Base-by-base conservation (phyloP, 2,329 filamentous ascomycete species). In the Fusarium luffae region DNA sequence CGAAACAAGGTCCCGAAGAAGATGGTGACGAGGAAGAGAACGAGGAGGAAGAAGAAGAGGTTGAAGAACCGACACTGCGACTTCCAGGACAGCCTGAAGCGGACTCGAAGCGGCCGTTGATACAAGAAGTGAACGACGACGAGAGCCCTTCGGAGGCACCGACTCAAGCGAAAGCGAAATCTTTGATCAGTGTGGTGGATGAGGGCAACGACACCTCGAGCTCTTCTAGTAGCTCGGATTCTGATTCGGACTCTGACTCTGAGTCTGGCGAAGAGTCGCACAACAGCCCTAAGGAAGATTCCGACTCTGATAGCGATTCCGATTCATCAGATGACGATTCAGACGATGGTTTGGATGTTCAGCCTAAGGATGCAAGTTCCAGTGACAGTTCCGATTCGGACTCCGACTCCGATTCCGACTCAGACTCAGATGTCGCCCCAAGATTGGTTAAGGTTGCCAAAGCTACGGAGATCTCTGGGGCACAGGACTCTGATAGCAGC, bases 231-330 rank as follows among this genome's bases (percentile, higher is more conserved):
- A 74, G 71, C 14, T 76, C 77, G 1, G 71, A 76, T 7, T 77
- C 78, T 12, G 77, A 78, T 23, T 69, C 61, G 1, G 64, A 69
- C 12, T 68, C 68, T 6, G 75, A 77, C 6, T 76, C 80, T 6
- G 75, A 77, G 5, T 76, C 80, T 4, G 76, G 77, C 12, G 76
- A 76, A 52, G 76, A 74, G 25, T 79, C 77, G 16, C 79, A 80
- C 0, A 81, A 81, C 7, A 83, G 83, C 28, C 81, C 79, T 19
- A 57, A 62, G 16, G 30, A 48, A 12, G 55, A 66, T 25, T 44
- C 54, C 5, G 75, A 77, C 7, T 76, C 79, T 7, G 76, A 77
- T 23, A 83, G 83, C 30, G 60, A 59, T 32, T 37, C 47, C n/a
- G 59, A 61, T n/a, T 54, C 59, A 7, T 32, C 47, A 6, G 40